phyloP scores from a whole-genome alignment of 257 asterid species.

The Penstemon newberryi region DNA sequence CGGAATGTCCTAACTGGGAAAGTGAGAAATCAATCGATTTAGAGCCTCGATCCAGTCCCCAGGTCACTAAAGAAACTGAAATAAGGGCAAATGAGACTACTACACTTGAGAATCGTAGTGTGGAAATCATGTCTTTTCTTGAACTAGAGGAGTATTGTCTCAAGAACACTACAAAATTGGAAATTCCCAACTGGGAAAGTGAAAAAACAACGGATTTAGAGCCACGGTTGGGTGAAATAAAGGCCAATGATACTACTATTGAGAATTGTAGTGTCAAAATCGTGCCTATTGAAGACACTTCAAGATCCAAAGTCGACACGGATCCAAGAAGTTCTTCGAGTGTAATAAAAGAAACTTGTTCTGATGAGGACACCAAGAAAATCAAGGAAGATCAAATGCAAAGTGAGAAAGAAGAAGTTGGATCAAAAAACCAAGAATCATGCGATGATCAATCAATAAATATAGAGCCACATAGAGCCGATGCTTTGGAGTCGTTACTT shows the following conservation, averaged over 20 bases:
- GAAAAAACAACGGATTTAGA: background rate
- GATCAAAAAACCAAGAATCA: background rate
- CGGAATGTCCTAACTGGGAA: conserved; percentile 33
- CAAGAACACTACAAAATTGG: background rate
- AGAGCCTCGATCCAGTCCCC: conserved; percentile 34
- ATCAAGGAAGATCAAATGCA: conserved; percentile 28
- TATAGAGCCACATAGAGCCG: conserved; percentile 63
- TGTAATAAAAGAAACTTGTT: background rate
- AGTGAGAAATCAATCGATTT: conserved; percentile 33
- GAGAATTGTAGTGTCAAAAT: conserved; percentile 21
- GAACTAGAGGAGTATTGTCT: background rate
- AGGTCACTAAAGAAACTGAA: conserved; percentile 29
- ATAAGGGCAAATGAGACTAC: conserved; percentile 36
- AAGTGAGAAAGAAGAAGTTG: conserved; percentile 27
- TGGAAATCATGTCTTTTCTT: conserved; percentile 12
- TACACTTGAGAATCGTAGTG: conserved; percentile 34
- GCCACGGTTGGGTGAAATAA: background rate
- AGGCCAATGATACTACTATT: conserved; percentile 28
- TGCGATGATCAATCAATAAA: conserved; percentile 25
- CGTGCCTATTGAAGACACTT: background rate
- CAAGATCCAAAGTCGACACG: background rate
- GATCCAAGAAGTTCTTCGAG: background rate
- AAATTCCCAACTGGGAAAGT: background rate
- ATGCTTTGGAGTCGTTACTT: conserved; percentile 89
- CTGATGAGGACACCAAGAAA: conserved; percentile 30